phyloP scores from a whole-genome alignment of 305 asterid species.

The Fraxinus angustifolia region DNA sequence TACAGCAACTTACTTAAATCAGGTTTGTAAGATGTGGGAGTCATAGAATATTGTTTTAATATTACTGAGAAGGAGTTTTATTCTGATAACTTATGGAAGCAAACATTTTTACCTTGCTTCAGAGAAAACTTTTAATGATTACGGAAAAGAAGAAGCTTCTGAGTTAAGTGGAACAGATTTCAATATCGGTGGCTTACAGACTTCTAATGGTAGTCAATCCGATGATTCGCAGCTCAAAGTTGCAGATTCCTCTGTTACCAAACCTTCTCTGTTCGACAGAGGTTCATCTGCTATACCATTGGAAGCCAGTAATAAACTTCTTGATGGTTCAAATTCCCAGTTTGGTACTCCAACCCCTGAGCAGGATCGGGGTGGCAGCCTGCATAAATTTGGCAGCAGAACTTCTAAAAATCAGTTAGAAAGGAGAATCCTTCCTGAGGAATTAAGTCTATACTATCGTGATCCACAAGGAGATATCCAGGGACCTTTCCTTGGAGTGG shows the following conservation, averaged over 20 bases:
- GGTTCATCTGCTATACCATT: constrained; percentile 25
- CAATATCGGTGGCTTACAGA: constrained; percentile 26
- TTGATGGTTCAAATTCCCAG: constrained; percentile 41
- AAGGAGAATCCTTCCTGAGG: constrained; percentile 63
- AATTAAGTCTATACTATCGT: constrained; percentile 75
- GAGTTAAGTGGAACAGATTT: constrained; percentile 35
- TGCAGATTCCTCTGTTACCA: constrained; percentile 34
- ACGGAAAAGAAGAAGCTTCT: constrained; percentile 30
- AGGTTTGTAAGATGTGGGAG: constrained; percentile 34
- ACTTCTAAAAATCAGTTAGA: constrained; percentile 41
- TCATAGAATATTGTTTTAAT: constrained; percentile 5
- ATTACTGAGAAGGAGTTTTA: constrained; percentile 5
- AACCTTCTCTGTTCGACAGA: constrained; percentile 36
- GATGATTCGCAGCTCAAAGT: constrained; percentile 36
- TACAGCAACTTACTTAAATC: constrained; percentile 28
- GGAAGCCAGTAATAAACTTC: constrained; percentile 39
- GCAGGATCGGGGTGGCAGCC: constrained; percentile 45
- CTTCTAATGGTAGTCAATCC: constrained; percentile 33
- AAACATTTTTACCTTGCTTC: constrained; percentile 10
- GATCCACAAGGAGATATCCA: constrained; percentile 98
- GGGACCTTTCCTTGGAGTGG: constrained; percentile 97
- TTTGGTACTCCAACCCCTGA: constrained; percentile 40
- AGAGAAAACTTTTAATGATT: constrained; percentile 38
- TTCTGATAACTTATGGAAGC: constrained; percentile 19
- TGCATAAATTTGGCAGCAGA: constrained; percentile 38